Base-by-base conservation (phyloP, 2,329 filamentous ascomycete genomes). In the Aspergillus thermomutatus region DNA sequence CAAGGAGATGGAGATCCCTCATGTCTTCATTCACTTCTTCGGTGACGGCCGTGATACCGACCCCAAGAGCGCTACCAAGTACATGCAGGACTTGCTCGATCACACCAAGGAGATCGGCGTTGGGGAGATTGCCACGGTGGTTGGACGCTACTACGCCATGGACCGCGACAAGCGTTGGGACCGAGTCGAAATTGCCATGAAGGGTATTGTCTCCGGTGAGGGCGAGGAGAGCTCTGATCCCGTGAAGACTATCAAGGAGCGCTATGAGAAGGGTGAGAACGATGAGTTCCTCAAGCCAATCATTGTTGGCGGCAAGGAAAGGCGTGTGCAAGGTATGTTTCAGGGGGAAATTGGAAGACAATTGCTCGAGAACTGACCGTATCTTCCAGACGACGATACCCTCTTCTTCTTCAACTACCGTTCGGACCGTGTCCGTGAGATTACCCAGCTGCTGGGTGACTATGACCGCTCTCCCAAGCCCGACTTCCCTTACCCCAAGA, bases 371-470 rank as follows among this genome's bases (percentile, higher is more conserved):
- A 11, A 52, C 64, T 66, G 56, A 69, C 63, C 49, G 64, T 59
- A 3, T 27, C 49, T 53, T 37, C 25, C 63, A 92, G 92, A 97
- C 72, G 83, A 89, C 65, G 94, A 99, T 73, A 93, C 91, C 53
- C 84, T 97, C 69, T 97, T 97, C 85, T 97, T 97, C 86, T 99
- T 99, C 90, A 99, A 99, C 87, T 99, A 99, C 84, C 91, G 94
- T 71, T 97, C 94, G 56, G 94, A 99, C 75, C 92, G 94, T 75
- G 93, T 93, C 53, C 90, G 94, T 67, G 94, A 99, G 77, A 89
- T 99, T 74, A 96, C 92, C 50, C 94, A 97, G 79, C 84, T 99
- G 47, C 82, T 99, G 54, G 94, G 94, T 66, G 90, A 90, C 74
- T 87, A 93, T 72, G 94, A 99, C 80, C 90, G 91, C 70, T 96